phyloP scores from a whole-genome alignment of 208 protist species.

The Acanthamoeba rhysodes region DNA sequence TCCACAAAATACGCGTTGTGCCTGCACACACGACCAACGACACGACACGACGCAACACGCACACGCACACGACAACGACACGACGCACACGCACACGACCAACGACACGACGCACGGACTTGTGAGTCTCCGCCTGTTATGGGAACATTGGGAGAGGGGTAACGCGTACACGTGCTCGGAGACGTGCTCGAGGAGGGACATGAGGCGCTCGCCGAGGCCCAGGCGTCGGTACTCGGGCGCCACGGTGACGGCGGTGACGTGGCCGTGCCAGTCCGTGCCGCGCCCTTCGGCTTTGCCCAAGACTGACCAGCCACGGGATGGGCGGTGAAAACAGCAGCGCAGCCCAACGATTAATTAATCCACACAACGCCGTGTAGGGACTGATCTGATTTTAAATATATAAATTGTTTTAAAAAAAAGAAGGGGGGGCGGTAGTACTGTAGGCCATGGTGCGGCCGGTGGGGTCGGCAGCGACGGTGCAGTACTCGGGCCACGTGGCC shows the following conservation, averaged over 20 bases:
- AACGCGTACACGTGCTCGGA: slow-evolving; percentile 88
- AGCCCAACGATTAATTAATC: too few species aligned
- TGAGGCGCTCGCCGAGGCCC: slow-evolving; percentile 95
- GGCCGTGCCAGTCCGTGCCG: slow-evolving; percentile 97
- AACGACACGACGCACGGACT: too few species aligned
- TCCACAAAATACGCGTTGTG: slow-evolving; percentile 99
- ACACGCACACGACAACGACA: too few species aligned
- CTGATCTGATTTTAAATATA: too few species aligned
- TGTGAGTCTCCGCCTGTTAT: too few species aligned
- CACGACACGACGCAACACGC: neutral
- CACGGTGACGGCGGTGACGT: slow-evolving; percentile 99
- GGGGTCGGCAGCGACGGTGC: slow-evolving; percentile 93
- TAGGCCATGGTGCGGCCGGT: slow-evolving; percentile 96
- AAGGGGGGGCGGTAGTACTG: slow-evolving; percentile 81
- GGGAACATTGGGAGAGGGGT: slow-evolving; percentile 20
- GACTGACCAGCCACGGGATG: slow-evolving; percentile 59
- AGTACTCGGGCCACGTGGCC: slow-evolving; percentile 98
- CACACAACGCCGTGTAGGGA: too few species aligned
- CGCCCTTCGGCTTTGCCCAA: slow-evolving; percentile 98
- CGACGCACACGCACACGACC: too few species aligned
- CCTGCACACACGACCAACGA: neutral
- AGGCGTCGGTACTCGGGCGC: slow-evolving; percentile 97
- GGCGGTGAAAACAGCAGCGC: neutral
- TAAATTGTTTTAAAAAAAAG: too few species aligned
- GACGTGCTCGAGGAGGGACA: slow-evolving; percentile 96